These are phyloP conservation scores for Kwoniella shandongensis DNA, from an alignment of 768 basidiomycete genomes.

Conservation along the genomic window DNA sequence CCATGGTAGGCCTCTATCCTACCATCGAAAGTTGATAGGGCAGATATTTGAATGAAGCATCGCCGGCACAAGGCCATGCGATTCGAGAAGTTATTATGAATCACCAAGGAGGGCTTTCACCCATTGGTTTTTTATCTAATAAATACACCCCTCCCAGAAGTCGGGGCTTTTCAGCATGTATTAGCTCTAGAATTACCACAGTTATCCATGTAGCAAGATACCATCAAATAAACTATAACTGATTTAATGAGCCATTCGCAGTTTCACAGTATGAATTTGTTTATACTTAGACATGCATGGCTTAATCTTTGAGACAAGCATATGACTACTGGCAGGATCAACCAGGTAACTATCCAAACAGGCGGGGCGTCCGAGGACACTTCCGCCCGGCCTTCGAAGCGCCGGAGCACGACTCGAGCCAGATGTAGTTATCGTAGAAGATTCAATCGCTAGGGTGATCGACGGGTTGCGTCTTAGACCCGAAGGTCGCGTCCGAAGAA, in stretches of 20 bases:
- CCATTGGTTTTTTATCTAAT: conserved; percentile 70
- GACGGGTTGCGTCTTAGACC: conserved; percentile 7
- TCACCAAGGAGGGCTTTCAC: conserved; percentile 59
- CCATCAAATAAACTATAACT: conserved; percentile 79
- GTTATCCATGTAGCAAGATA: conserved; percentile 74
- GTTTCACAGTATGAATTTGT: conserved; percentile 72
- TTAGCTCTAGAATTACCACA: conserved; percentile 78
- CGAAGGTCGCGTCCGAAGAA: conserved; percentile 13
- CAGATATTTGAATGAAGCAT: conserved; percentile 70
- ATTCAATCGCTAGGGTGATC: conserved; percentile 4
- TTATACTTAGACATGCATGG: conserved; percentile 80
- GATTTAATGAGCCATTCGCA: conserved; percentile 81
- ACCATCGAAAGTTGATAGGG: conserved; percentile 76
- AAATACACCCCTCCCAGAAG: conserved; percentile 72
- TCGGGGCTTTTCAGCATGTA: conserved; percentile 71
- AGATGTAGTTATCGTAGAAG: conserved; percentile 16
- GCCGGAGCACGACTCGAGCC: conserved; percentile 23
- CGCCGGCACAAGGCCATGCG: conserved; percentile 70
- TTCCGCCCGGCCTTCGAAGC: conserved; percentile 21
- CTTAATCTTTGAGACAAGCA: conserved; percentile 82
- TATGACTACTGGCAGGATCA: conserved; percentile 83
- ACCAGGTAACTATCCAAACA: conserved; percentile 70
- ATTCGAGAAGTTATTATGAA: conserved; percentile 75
- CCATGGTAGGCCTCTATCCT: conserved; percentile 74
- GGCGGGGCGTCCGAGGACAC: conserved; percentile 2